Evolutionary conservation across 495 filamentous ascomycete genomes (phyloP).

Genomic region (Talaromyces ruber): DNA sequence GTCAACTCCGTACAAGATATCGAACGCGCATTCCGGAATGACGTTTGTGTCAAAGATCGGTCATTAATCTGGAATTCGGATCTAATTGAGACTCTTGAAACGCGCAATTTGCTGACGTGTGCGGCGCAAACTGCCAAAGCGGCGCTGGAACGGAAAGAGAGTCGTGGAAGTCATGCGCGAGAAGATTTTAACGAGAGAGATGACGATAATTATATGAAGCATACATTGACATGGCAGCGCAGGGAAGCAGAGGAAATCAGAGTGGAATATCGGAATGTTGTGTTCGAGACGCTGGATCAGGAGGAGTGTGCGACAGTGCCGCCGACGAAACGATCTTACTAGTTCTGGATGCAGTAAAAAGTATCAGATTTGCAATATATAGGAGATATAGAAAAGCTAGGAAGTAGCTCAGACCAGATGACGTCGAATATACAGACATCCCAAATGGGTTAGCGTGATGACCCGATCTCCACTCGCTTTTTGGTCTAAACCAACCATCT

Average conservation of each 20-base stretch:
- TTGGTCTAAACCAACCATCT: background rate
- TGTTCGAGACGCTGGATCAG: constrained; percentile 73
- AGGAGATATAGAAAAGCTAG: background rate
- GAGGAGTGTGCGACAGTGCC: constrained; percentile 81
- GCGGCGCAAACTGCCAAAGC: constrained; percentile 85
- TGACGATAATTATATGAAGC: constrained; percentile 97
- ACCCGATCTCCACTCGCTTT: background rate
- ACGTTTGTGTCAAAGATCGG: constrained; percentile 88
- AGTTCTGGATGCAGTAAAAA: background rate
- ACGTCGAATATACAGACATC: background rate
- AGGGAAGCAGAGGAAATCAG: constrained; percentile 65
- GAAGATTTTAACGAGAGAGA: constrained; percentile 93
- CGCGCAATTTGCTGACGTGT: constrained; percentile 89
- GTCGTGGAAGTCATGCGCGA: constrained; percentile 85
- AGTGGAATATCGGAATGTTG: constrained; percentile 68
- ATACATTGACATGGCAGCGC: constrained; percentile 81
- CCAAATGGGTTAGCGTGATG: background rate
- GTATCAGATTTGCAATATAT: too few species aligned
- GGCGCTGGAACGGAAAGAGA: constrained; percentile 83
- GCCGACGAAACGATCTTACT: constrained; percentile 60
- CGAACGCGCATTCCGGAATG: constrained; percentile 41
- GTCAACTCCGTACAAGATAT: constrained; percentile 26
- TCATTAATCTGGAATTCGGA: constrained; percentile 99
- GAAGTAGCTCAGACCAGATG: background rate
- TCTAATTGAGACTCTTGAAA: constrained; percentile 88